Base-by-base conservation (phyloP, 2,329 filamentous ascomycete species). In the Exophiala aquamarina region DNA sequence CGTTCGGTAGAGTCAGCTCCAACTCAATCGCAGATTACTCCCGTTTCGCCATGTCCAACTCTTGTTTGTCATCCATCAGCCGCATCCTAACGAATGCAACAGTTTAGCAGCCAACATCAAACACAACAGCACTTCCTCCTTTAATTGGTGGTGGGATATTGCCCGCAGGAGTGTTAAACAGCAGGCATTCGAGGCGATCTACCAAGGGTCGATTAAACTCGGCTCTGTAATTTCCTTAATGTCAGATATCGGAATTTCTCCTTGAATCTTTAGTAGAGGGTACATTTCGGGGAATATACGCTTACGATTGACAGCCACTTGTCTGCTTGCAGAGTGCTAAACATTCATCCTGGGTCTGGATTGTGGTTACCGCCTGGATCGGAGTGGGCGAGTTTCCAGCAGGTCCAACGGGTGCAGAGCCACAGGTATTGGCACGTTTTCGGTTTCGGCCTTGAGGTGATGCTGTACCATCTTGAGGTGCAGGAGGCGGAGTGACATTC, bases 31-130 rank as follows among this genome's bases (percentile, higher is more conserved):
- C 77, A 0, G 81, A 86, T 52, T 76, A 74, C 47, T n/a, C n/a
- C n/a, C n/a, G n/a, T n/a, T n/a, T n/a, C n/a, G n/a, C n/a, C n/a
- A n/a, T n/a, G n/a, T n/a, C n/a, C n/a, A n/a, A n/a, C n/a, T n/a
- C n/a, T n/a, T n/a, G n/a, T n/a, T n/a, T n/a, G n/a, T n/a, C n/a
- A n/a, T n/a, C 73, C 77, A 5, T 63, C 69, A 7, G 78, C 82
- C 3, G 77, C 79, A 0, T 77, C 82, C 50, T 66, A 67, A 49
- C 71, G 67, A 63, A 79, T 77, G 77, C 58, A 84, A 85, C 3
- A 85, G 73, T 5, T 76, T 77, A 48, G 85, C 81, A 56, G 85
- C 84, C 34, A 85, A 67, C 8, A 73, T 66, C 35, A 85, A 73
- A 15, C 81, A 77, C 32, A 84, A 59, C 47, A 74, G 82, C 4